Base-by-base conservation (phyloP, 1,139 yeast species). In the Blastobotrys elegans region DNA sequence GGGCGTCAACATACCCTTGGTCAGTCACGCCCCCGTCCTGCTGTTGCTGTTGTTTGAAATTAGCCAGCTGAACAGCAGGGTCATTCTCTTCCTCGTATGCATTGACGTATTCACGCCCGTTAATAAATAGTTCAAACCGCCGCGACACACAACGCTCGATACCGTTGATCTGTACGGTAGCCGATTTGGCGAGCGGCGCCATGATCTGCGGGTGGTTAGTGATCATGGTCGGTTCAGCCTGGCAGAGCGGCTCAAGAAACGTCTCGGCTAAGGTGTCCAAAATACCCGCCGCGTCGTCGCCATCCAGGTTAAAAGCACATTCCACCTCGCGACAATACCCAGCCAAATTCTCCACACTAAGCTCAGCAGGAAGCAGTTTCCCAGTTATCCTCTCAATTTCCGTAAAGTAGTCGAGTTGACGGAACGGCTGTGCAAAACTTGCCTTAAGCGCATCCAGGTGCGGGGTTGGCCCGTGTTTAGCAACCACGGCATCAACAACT, bases 1-100 rank as follows among this genome's bases (percentile, higher is more conserved):
- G 80, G 13, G 83, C 78, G 39, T 77, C 73, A 2, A 88, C 77
- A 61, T 80, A 92, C 40, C 74, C 73, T 62, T 79, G 72, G 64
- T 92, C 98, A 0, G 95, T 87, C 0, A 84, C 65, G 52, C 87
- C 96, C 2, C 68, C 65, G 57, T 87, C 95, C 10, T 70, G 63
- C 8, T 61, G 62, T 14, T 50, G 46, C 42, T 55, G 60, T 6
- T 49, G 48, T 13, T 40, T 27, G 52, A 65, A 74, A 14, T 74
- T 71, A 2, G 65, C 66, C 47, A 77, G 76, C 62, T 92, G 98
- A 36, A 70, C 72, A 46, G 72, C 73, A 0, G 98, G 98, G 39
- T 84, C 79, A 64, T 94, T 94, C 62, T 92, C 97, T 66, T 94
- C 99, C 59, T 92, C 98, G 62, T 94, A 94, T 0, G 98, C 96